phyloP scores from a whole-genome alignment of 2,329 filamentous ascomycete species.

The Rosellinia necatrix region DNA sequence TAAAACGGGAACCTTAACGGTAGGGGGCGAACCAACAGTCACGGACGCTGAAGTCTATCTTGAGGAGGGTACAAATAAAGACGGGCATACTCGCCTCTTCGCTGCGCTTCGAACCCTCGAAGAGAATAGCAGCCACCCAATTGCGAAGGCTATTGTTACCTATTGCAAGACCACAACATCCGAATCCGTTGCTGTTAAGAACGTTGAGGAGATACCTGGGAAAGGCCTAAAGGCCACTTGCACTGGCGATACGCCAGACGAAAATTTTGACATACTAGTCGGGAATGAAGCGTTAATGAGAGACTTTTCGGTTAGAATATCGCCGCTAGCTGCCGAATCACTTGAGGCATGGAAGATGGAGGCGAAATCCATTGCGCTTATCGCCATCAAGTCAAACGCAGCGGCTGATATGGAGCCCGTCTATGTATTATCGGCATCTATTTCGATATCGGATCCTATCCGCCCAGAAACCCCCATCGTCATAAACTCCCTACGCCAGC shows the following conservation, averaged over 20 bases:
- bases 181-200: slow-evolving; percentile 41
- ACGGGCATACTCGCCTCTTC: slow-evolving; percentile 45
- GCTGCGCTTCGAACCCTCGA: slow-evolving; percentile 66
- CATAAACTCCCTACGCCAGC: slow-evolving; percentile 65
- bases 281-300: slow-evolving; percentile 75
- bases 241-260: slow-evolving; percentile 36
- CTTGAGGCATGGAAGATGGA: slow-evolving; percentile 64
- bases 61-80: slow-evolving; percentile 31
- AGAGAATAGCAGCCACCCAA: slow-evolving; percentile 73
- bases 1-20: slow-evolving; percentile 83
- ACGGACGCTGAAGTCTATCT: slow-evolving; percentile 56
- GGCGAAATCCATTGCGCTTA: slow-evolving; percentile 68
- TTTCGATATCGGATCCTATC: slow-evolving; percentile 81
- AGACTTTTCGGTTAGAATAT: slow-evolving; percentile 50
- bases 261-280: slow-evolving; percentile 60
- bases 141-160: slow-evolving; percentile 70
- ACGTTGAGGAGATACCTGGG: slow-evolving; percentile 70
- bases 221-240: slow-evolving; percentile 69
- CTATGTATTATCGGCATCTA: slow-evolving; percentile 64
- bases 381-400: slow-evolving; percentile 48
- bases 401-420: slow-evolving; percentile 12
- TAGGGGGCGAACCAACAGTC: slow-evolving; percentile 72
- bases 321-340: slow-evolving; percentile 40
- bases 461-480: slow-evolving; percentile 72
- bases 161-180: slow-evolving; percentile 56